Percentiles rank a stretch among this genome's conserved stretches.
Evolutionary conservation across 2,329 filamentous ascomycete species (phyloP).

Genomic region (Aureobasidium subglaciale): DNA sequence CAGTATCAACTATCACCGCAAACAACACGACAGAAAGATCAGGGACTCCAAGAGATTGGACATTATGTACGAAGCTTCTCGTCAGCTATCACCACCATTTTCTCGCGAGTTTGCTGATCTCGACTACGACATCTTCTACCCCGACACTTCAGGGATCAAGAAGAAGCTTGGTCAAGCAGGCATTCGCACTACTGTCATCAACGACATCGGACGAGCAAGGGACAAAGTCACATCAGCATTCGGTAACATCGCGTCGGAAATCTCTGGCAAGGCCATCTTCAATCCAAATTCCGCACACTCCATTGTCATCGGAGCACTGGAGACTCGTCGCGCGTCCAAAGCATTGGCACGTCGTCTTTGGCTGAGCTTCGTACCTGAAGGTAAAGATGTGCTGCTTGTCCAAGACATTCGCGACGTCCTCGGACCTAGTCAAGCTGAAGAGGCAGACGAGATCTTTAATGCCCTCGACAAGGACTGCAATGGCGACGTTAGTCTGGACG

Average conservation of each 20-base stretch:
- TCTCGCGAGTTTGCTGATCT: conserved; percentile 73
- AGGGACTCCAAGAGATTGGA: conserved; percentile 73
- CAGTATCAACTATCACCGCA: conserved; percentile 65
- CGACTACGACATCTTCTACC: conserved; percentile 74
- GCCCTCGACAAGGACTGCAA: conserved; percentile 29
- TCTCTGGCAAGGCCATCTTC: conserved; percentile 79
- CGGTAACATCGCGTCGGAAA: conserved; percentile 77
- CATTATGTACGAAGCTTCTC: conserved; percentile 72
- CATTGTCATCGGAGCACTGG: conserved; percentile 25
- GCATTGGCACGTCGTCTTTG: conserved; percentile 29
- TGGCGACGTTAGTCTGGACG: conserved; percentile 29
- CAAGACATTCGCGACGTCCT: conserved; percentile 26
- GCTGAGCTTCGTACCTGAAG: conserved; percentile 27
- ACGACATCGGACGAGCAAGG: conserved; percentile 56
- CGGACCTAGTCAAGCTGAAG: conserved; percentile 19
- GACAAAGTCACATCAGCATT: conserved; percentile 80
- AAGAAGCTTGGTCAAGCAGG: conserved; percentile 34
- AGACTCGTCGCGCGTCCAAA: conserved; percentile 24
- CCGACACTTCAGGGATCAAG: conserved; percentile 50
- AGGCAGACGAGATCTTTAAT: conserved; percentile 27
- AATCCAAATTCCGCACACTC: conserved; percentile 33
- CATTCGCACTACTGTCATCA: conserved; percentile 65
- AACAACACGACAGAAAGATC: conserved; percentile 66
- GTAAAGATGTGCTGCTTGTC: conserved; percentile 22
- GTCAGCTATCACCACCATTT: conserved; percentile 74